A percentile compares a stretch with the other conserved stretches of the same genome.
These are phyloP conservation scores for Oryza meyeriana DNA, from an alignment of 176 grass and related monocot genomes.

Conservation along the genomic window DNA sequence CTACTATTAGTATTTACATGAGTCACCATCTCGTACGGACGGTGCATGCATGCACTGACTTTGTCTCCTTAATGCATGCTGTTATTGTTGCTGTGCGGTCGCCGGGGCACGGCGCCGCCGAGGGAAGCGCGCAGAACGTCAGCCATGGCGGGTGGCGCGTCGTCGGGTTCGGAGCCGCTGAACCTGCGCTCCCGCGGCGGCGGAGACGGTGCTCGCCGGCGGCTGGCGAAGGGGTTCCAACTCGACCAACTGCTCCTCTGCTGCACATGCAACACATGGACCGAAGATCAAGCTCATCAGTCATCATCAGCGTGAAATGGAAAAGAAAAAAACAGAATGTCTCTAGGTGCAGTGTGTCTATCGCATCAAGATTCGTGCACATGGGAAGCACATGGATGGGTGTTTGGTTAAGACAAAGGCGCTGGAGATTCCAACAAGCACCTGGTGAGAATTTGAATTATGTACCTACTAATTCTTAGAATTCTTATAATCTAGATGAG, in stretches of 20 bases:
- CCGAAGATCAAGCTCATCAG: not conserved
- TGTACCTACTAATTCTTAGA: no score
- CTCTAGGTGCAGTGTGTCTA: not conserved
- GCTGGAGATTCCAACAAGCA: no score
- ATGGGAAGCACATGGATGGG: not conserved
- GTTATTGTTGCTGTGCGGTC: constrained; percentile 9
- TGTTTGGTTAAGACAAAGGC: no score
- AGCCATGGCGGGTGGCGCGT: not conserved
- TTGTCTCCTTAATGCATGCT: no score
- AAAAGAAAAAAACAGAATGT: not conserved
- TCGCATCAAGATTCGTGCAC: constrained; percentile 19
- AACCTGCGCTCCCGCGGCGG: constrained; percentile 8
- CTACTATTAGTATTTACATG: not conserved
- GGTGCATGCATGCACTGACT: not conserved
- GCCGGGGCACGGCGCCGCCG: constrained; percentile 10
- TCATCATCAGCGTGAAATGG: not conserved
- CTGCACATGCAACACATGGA: constrained; percentile 5
- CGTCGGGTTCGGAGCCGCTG: not conserved
- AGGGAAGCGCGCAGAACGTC: not conserved
- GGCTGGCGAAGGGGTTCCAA: constrained; percentile 22
- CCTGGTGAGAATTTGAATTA: no score
- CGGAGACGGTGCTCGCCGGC: constrained; percentile 15
- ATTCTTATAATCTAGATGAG: no score
- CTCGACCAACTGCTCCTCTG: constrained; percentile 20
- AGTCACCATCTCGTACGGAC: not conserved